phyloP scores from a whole-genome alignment of 1,139 yeast species.

The Saccharomyces hybrid region DNA sequence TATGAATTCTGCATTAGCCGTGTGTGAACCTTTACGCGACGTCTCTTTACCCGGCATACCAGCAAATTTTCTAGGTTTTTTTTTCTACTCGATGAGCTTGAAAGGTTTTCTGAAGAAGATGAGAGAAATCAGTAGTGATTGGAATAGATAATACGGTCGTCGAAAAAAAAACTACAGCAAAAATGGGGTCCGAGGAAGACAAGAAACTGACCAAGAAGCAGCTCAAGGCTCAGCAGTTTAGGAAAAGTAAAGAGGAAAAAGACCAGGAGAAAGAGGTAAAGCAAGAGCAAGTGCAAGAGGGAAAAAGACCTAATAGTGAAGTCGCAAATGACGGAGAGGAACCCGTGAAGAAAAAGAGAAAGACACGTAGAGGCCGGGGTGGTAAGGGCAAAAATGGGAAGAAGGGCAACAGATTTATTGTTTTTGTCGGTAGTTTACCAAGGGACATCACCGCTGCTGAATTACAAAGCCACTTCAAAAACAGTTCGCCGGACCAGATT shows the following conservation, averaged over 20 bases:
- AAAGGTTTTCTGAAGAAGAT: too few relatives aligned
- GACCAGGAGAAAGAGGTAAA: slow-evolving; percentile 27
- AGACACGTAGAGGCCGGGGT: slow-evolving; percentile 68
- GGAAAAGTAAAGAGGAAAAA: slow-evolving; percentile 28
- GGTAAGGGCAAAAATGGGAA: slow-evolving; percentile 55
- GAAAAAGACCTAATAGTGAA: background rate
- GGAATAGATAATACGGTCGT: too few relatives aligned
- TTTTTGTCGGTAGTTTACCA: slow-evolving; percentile 89
- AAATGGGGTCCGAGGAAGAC: slow-evolving; percentile 8
- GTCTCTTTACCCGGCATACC: too few relatives aligned
- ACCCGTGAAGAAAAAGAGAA: slow-evolving; percentile 54
- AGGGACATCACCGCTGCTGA: slow-evolving; percentile 58
- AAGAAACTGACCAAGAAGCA: slow-evolving; percentile 69
- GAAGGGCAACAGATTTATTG: slow-evolving; percentile 62
- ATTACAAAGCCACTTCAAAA: slow-evolving; percentile 64
- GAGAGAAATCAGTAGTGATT: too few relatives aligned
- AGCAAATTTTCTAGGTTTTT: too few relatives aligned
- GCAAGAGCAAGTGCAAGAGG: slow-evolving; percentile 20
- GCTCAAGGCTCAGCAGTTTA: slow-evolving; percentile 65
- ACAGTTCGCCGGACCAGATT: slow-evolving; percentile 62
- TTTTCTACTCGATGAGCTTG: too few relatives aligned
- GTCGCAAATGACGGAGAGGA: slow-evolving; percentile 21
- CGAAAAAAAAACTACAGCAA: background rate
- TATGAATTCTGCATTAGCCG: too few relatives aligned
- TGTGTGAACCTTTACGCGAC: too few relatives aligned